Percentiles rank a stretch among this genome's conserved stretches.
These are phyloP conservation scores for Austroboletus rostrupii DNA, from an alignment of 1,284 basidiomycete genomes.

Conservation along the genomic window DNA sequence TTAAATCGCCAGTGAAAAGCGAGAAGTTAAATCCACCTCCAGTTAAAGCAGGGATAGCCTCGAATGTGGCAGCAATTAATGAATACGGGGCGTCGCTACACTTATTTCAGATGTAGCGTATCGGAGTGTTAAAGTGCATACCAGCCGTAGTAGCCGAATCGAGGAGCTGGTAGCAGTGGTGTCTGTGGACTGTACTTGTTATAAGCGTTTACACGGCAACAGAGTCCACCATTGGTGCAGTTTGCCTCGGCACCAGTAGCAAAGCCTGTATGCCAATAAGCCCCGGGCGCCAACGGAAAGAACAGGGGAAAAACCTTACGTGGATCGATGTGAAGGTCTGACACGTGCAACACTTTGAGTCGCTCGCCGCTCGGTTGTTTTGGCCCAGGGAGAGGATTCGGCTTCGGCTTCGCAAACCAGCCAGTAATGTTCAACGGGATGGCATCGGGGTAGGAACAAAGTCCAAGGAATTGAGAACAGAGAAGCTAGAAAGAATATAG, in stretches of 20 bases:
- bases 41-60: constrained; percentile 66
- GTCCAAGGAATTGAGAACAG: constrained; percentile 50
- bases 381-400: constrained; percentile 52
- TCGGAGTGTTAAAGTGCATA: constrained; percentile 20
- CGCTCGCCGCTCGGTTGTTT: constrained; percentile 59
- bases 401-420: constrained; percentile 69
- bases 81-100: constrained; percentile 68
- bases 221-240: constrained; percentile 62
- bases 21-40: constrained; percentile 63
- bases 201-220: constrained; percentile 61
- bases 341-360: constrained; percentile 73
- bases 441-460: constrained; percentile 50
- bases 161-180: constrained; percentile 56
- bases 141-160: constrained; percentile 65
- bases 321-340: constrained; percentile 78
- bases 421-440: constrained; percentile 49
- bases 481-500: constrained; percentile 36
- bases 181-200: constrained; percentile 50
- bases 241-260: constrained; percentile 72
- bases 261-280: constrained; percentile 45
- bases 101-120: background rate
- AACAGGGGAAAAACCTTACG: constrained; percentile 33
- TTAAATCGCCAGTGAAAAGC: constrained; percentile 74
- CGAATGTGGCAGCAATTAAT: constrained; percentile 57
- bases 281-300: background rate